Base-by-base conservation (phyloP, 176 grass and related monocot species). In the Avena eriantha region DNA sequence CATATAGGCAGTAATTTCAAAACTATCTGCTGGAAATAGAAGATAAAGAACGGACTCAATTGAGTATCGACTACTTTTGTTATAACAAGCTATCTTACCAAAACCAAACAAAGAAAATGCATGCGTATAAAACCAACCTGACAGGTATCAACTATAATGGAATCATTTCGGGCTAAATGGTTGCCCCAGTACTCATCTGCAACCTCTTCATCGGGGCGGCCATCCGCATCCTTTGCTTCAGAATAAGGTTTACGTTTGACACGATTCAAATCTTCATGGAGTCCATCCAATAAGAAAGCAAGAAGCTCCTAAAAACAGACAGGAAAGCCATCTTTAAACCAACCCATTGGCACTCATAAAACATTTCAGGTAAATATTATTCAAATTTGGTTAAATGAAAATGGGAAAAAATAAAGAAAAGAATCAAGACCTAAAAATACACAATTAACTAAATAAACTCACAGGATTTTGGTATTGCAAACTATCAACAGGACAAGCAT, bases 111-210 rank as follows among this genome's bases (percentile, higher is more conserved):
- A 33, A 82, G 18, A 24, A 16, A 17, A 18, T 67, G 23, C 36
- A 64, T 45, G 54, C 16, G 31, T 35, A 69, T 75, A 61, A 35
- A 85, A 92, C 92, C 88, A 83, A 99, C 94, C 92, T 99, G 97
- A 82, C 97, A 99, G 56, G 93, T 94, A 92, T 99, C 94, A 57
- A 99, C 94, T 86, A 99, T 96, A 71, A 99, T 92, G 19, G 97
- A 99, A 85, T 96, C 91, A 91, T 99, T 99, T 82, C 97, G 90
- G 79, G 94, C 92, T 87, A 99, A 90, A 96, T 99, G 97, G 88
- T 99, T 96, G 76, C 86, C 88, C 97, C 97, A 96, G 49, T 94
- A 91, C 82, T 96, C 92, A 80, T 99, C 94, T 68, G 94, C 94
- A 0, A 99, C 94, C 76, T 99, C 92, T 86, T 92, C 92, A 93